Evolutionary conservation across 2,329 filamentous ascomycete genomes (phyloP).

Genomic region (Fusarium solani-melongenae): DNA sequence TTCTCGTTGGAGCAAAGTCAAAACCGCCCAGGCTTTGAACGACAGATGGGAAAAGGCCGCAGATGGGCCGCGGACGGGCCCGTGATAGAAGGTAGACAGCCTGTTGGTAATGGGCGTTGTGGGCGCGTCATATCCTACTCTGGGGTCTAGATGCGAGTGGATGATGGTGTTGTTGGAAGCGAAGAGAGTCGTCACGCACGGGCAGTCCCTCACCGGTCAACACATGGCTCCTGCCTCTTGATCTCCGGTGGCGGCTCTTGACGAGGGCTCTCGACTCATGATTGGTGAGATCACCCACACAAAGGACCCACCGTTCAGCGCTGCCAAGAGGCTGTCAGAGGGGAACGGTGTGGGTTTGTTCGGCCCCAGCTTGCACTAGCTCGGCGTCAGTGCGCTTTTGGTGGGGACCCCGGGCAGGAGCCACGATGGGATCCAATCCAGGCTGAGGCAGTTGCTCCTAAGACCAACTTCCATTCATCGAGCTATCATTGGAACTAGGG

Average conservation of each 20-base stretch:
- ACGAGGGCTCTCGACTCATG: background rate
- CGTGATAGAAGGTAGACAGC: background rate
- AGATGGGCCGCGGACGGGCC: slow-evolving; percentile 1
- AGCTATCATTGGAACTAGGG: background rate
- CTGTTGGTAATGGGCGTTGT: slow-evolving; percentile 14
- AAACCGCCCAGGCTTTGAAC: slow-evolving; percentile 8
- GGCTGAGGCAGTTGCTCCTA: background rate
- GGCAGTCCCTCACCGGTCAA: slow-evolving; percentile 39
- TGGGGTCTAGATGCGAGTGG: slow-evolving; percentile 40
- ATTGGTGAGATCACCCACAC: slow-evolving; percentile 17
- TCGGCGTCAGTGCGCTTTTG: background rate
- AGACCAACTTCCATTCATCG: background rate
- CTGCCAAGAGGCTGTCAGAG: slow-evolving; percentile 21
- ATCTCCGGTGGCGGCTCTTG: slow-evolving; percentile 13
- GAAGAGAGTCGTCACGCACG: slow-evolving; percentile 38
- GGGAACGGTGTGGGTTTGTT: slow-evolving; percentile 15
- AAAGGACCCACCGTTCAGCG: slow-evolving; percentile 30
- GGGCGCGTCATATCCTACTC: slow-evolving; percentile 26
- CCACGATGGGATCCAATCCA: background rate
- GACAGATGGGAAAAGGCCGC: slow-evolving; percentile 19
- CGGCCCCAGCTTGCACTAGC: background rate
- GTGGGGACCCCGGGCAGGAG: background rate
- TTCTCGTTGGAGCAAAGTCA: slow-evolving; percentile 21
- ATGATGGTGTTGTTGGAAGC: slow-evolving; percentile 36
- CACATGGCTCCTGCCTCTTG: slow-evolving; percentile 29